Base-by-base conservation (phyloP, 202 grass and related monocot species). In the Schoenoplectus tabernaemontani region DNA sequence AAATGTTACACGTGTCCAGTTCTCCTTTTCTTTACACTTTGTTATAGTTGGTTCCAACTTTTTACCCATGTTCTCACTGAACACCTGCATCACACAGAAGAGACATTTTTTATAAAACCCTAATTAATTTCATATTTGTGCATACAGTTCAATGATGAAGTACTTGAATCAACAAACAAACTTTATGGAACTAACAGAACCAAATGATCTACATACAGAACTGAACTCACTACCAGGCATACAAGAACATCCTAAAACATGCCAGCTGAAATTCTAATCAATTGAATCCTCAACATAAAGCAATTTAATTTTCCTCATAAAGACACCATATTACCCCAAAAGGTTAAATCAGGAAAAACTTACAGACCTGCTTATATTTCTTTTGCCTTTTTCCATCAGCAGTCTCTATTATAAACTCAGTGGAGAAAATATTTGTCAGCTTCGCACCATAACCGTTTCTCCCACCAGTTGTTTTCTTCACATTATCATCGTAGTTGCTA, bases 381-480 rank as follows among this genome's bases (percentile, higher is more conserved):
- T 85, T 93, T 83, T 38, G 88, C 9, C 88, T 83, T 53, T 5
- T 81, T 17, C 90, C 92, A 46, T 99, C 90, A 4, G 88, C 88
- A 0, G 96, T 93, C 85, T 99, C 89, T 44, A 99, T 95, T 50
- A 89, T 67, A 63, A 99, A 99, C 86, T 99, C 96, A 2, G 86
- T 93, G 0, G 96, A 99, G 87, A 99, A 99, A 78, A 99, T 99
- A 78, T 99, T 99, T 0, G 90, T 91, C 61, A 99, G 96, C 42
- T 99, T 96, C 0, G 96, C 96, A 5, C 96, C 96, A 56, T 99
- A 99, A 0, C 96, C 96, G 23, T 99, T 99, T 83, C 96, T 89
- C 39, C 96, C 96, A 7, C 96, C 96, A 3, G 96, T 99, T 22
- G 96, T 99, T 86, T 99, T 99, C 83, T 82, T 92, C 51, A 80